Evolutionary conservation across 2,329 filamentous ascomycete species (phyloP).

Genomic region (Emericellopsis atlantica): DNA sequence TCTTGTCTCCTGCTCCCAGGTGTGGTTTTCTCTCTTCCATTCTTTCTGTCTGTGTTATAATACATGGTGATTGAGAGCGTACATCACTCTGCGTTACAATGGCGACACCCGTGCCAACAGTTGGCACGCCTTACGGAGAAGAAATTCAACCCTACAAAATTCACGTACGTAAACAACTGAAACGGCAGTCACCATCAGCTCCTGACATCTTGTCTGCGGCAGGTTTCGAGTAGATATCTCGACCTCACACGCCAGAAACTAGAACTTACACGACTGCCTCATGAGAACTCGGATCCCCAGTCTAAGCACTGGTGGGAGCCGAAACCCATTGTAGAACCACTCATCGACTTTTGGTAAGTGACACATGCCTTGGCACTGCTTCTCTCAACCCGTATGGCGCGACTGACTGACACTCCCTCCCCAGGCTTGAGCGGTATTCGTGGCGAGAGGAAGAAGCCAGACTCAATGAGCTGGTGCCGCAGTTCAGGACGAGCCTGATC

Average conservation of each 20-base stretch:
- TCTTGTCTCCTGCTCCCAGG: background rate
- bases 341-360: slow-evolving; percentile 52
- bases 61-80: background rate
- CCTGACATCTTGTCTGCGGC: background rate
- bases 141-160: slow-evolving; percentile 43
- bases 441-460: slow-evolving; percentile 47
- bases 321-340: slow-evolving; percentile 47
- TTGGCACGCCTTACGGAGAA: slow-evolving; percentile 15
- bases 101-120: slow-evolving; percentile 2
- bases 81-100: background rate
- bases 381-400: background rate
- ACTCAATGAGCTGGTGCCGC: slow-evolving; percentile 47
- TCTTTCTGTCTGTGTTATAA: background rate
- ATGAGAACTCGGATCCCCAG: slow-evolving; percentile 36
- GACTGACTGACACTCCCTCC: background rate
- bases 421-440: slow-evolving; percentile 52
- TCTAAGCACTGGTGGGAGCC: slow-evolving; percentile 44
- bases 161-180: slow-evolving; percentile 33
- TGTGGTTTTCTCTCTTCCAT: background rate
- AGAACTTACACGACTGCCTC: slow-evolving; percentile 51
- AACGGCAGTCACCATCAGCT: no score
- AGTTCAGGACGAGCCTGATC: slow-evolving; percentile 46
- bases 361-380: background rate
- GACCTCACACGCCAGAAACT: slow-evolving; percentile 56
- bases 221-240: slow-evolving; percentile 57